Evolutionary conservation across 345 rosid species (phyloP), one percentile per base, ranked within the genome.

Genomic region (Lepidium didymum): DNA sequence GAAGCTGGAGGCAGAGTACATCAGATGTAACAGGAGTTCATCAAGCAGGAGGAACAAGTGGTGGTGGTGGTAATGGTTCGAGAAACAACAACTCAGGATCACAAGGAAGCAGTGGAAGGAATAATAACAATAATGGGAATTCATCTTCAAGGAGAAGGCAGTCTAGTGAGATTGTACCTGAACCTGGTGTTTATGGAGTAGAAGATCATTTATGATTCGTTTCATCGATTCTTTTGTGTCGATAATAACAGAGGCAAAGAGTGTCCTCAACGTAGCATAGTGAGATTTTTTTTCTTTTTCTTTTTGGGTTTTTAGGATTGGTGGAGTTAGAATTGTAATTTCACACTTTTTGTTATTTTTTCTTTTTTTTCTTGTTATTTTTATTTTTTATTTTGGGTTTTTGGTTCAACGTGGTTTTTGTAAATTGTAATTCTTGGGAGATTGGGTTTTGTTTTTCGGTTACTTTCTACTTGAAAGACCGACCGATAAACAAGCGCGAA

Each of bases 1-100:
- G 99, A 35, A 95, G 98, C 70, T 95, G 98, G 99, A 89, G 96
- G 7, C 96, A 83, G 45, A 90, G 96, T 52, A 73, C 94, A n/a
- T 89, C 92, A 0, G 98, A 95, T 25, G 83, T 79, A 69, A 83
- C 88, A 4, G 85, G 83, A 1, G 85, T 47, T 86, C 85, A 2
- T 86, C 85, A 2, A 77, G 79, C 54, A 36, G 83, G 69, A 74
- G 84, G 66, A 27, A 81, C 78, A 73, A 57, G 79, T 4, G 74
- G 87, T 67, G 84, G 96, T 73, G 85, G 81, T 36, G 66, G 80
- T 3, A 71, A 83, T 61, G 85, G 96, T 74, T 73, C 87, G 27
- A 93, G 85, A 67, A 89, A 81, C 33, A 27, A 27, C 31, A 29
- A 29, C 69, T 89, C 96, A 0, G 91, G 91, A 41, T 95, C 99